Conservation (phyloP, 495 filamentous ascomycete species). For the Hypoxylon crocopeplum region DNA sequence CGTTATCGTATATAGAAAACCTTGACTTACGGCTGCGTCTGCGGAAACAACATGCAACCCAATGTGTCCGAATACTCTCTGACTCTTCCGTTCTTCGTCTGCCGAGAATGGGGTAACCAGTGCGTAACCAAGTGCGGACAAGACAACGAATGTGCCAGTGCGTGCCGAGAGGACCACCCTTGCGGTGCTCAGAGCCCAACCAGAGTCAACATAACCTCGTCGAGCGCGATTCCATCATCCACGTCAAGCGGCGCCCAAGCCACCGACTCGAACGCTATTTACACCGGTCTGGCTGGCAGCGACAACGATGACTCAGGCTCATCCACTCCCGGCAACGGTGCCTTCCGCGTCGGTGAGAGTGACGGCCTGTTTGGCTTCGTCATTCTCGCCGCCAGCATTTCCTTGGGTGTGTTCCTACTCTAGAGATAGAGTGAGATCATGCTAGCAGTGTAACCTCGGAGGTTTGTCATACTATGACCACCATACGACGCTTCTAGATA, state of each 20-base stretch:
- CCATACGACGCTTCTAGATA: not conserved
- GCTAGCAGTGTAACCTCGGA: not conserved
- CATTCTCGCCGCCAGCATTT: constrained; percentile 36
- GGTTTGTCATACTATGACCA: not conserved
- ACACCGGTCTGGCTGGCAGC: constrained; percentile 60
- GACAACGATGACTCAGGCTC: constrained; percentile 16
- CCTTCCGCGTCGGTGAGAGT: constrained; percentile 26
- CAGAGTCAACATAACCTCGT: constrained; percentile 65
- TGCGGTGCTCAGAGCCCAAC: constrained; percentile 80
- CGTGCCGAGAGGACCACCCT: constrained; percentile 74
- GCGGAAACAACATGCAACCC: constrained; percentile 72
- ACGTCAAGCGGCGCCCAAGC: constrained; percentile 46
- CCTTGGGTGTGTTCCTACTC: constrained; percentile 36
- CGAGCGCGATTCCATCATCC: constrained; percentile 50
- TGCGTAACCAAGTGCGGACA: constrained; percentile 69
- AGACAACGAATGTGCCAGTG: constrained; percentile 64
- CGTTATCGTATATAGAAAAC: constrained; percentile 55
- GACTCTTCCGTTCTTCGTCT: constrained; percentile 86
- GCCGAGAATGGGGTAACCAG: constrained; percentile 72
- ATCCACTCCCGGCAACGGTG: constrained; percentile 22
- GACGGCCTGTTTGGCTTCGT: constrained; percentile 35
- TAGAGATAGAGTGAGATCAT: constrained; percentile 15
- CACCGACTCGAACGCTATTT: constrained; percentile 47
- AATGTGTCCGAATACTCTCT: constrained; percentile 84
- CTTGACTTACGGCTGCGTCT: constrained; percentile 76